Evolutionary conservation across 2,329 filamentous ascomycete species (phyloP).

Genomic region (Microcyclospora tardicrescens): DNA sequence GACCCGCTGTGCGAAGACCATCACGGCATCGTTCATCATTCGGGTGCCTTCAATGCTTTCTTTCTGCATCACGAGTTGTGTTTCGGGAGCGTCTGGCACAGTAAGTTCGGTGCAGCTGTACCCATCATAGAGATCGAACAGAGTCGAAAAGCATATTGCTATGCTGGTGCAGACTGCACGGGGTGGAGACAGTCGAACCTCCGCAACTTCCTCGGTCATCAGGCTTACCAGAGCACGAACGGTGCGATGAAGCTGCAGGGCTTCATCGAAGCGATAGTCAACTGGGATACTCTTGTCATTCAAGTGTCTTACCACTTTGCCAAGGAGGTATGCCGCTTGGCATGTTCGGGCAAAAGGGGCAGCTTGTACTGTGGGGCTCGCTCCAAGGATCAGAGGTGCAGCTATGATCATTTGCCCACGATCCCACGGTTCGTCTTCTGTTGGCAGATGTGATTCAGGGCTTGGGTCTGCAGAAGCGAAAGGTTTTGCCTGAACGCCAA

Average conservation of each 20-base stretch:
- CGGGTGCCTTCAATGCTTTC: constrained; percentile 17
- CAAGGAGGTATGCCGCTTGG: constrained; percentile 24
- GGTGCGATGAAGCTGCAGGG: constrained; percentile 22
- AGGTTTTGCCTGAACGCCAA: constrained; percentile 14
- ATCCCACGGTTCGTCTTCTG: constrained; percentile 31
- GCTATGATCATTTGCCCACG: constrained; percentile 15
- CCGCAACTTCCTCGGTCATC: constrained; percentile 16
- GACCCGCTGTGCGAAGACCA: constrained; percentile 10
- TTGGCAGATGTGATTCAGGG: constrained; percentile 21
- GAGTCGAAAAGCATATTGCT: constrained; percentile 22
- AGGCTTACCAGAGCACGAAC: constrained; percentile 19
- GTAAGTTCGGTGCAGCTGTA: constrained; percentile 22
- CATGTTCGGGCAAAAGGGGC: constrained; percentile 23
- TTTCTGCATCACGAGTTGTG: constrained; percentile 24
- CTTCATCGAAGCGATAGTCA: constrained; percentile 21
- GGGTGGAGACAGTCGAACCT: constrained; percentile 5
- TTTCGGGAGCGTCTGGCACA: constrained; percentile 16
- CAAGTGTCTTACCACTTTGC: constrained; percentile 20
- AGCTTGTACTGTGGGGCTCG: constrained; percentile 11
- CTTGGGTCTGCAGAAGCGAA: constrained; percentile 14
- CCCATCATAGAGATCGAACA: constrained; percentile 21
- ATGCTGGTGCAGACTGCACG: constrained; percentile 19
- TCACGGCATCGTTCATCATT: constrained; percentile 7
- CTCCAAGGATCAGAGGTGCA: constrained; percentile 14
- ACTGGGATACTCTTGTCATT: constrained; percentile 19